Evolutionary conservation across 345 rosid genomes (phyloP), one percentile per base, ranked within the genome.

Genomic region (Hibiscus trionum): DNA sequence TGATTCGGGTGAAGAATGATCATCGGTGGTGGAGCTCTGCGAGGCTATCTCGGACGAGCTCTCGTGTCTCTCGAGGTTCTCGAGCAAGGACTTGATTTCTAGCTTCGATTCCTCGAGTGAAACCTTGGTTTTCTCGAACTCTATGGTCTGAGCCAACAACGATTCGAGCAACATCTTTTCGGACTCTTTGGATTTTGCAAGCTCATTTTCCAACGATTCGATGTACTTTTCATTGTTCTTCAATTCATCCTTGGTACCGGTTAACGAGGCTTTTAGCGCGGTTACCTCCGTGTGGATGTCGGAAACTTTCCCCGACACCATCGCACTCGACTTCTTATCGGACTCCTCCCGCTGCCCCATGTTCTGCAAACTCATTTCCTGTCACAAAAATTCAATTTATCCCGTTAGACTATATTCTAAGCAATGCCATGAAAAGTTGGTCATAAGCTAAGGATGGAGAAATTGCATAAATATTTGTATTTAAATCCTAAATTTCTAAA

Each of bases 231-330:
- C 88, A 74, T 87, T 87, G 65, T n/a, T 69, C 78, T 75, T 81
- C 74, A 90, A 56, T 35, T 81, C 86, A 58, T 79, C 72, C 9
- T 55, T 76, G 11, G 85, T 71, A 62, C 47, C 78, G 0, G 71
- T 58, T 31, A 89, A 74, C 0, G 86, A 77, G 49, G 80, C 81
- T 64, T 73, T 86, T 33, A 82, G 79, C 10, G 79, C 63, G 10
- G 76, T 73, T 4, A 93, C 81, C 76, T 93, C 93, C 6, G 93
- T 78, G 50, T 82, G 82, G 3, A 84, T 71, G 77, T 84, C 96
- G 2, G 90, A 82, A 71, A 86, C 88, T 70, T 86, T 88, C 44
- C 44, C 44, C 44, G 44, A 39, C 44, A 7, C 42, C 44, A 39
- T 39, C 37, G 80, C 80, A 3, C 58, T 62, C 3, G 72, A 78